Conservation (phyloP, 2,329 filamentous ascomycete genomes). For the Sphaerostilbella broomeana region DNA sequence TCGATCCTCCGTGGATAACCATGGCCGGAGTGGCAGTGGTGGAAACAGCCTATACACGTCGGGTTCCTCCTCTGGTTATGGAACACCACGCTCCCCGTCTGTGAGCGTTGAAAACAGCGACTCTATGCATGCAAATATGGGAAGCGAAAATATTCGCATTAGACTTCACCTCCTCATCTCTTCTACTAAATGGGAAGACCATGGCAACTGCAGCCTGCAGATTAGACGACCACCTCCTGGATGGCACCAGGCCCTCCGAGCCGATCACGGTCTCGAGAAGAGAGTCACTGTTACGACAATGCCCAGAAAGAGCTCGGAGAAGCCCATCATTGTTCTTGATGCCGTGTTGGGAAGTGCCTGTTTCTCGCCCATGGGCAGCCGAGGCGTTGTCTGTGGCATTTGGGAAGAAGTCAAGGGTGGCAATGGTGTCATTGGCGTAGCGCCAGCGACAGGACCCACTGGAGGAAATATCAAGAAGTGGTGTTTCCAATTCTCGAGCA, state of each 20-base stretch:
- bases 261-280: constrained; percentile 68
- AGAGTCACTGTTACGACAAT: constrained; percentile 73
- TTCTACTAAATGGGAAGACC: constrained; percentile 80
- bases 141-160: constrained; percentile 66
- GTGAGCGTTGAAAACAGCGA: constrained; percentile 47
- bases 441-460: constrained; percentile 44
- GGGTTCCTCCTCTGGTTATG: constrained; percentile 46
- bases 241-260: constrained; percentile 51
- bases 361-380: constrained; percentile 75
- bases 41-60: constrained; percentile 57
- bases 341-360: constrained; percentile 78
- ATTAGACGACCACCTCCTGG: constrained; percentile 69
- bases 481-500: constrained; percentile 55
- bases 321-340: constrained; percentile 65
- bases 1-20: constrained; percentile 63
- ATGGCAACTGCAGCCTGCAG: constrained; percentile 76
- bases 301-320: constrained; percentile 51
- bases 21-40: constrained; percentile 42
- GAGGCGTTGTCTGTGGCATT: constrained; percentile 82
- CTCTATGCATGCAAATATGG: constrained; percentile 56
- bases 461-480: constrained; percentile 54
- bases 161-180: constrained; percentile 75
- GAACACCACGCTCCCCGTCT: constrained; percentile 48
- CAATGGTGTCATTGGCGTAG: constrained; percentile 47
- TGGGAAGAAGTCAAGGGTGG: constrained; percentile 70